phyloP scores from a whole-genome alignment of 2,329 filamentous ascomycete species.

The Alternaria ventricosa region DNA sequence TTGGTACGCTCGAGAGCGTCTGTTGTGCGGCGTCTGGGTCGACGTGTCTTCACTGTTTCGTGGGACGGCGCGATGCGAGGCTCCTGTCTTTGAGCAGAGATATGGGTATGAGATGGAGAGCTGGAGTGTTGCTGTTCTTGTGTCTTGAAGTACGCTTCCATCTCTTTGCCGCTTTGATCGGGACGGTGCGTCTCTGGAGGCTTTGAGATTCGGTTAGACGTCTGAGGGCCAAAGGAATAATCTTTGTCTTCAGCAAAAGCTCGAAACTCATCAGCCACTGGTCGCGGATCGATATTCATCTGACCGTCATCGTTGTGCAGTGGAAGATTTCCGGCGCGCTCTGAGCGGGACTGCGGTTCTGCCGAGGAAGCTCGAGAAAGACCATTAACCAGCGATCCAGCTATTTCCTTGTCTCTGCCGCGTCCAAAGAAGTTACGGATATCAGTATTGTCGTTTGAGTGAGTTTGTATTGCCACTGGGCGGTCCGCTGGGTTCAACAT shows the following conservation, averaged over 20 bases:
- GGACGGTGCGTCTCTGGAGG: neutral
- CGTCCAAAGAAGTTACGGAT: conserved; percentile 34
- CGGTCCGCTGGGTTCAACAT: neutral
- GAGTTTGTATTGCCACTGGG: neutral
- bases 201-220: neutral
- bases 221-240: too few relatives aligned
- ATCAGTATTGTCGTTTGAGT: conserved; percentile 27
- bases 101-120: neutral
- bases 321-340: neutral
- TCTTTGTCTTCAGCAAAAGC: conserved; percentile 8
- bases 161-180: conserved; percentile 1
- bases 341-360: neutral
- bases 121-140: neutral
- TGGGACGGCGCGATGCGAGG: neutral
- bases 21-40: conserved; percentile 11
- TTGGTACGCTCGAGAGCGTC: conserved; percentile 33
- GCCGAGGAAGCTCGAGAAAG: conserved; percentile 2
- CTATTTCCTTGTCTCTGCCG: neutral
- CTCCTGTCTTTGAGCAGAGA: neutral
- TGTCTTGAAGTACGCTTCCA: conserved; percentile 6
- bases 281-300: neutral
- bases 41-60: neutral
- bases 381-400: neutral
- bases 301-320: neutral
- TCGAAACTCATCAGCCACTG: conserved; percentile 11